phyloP scores from a whole-genome alignment of 306 rosid species.

The Pyrus betulifolia region DNA sequence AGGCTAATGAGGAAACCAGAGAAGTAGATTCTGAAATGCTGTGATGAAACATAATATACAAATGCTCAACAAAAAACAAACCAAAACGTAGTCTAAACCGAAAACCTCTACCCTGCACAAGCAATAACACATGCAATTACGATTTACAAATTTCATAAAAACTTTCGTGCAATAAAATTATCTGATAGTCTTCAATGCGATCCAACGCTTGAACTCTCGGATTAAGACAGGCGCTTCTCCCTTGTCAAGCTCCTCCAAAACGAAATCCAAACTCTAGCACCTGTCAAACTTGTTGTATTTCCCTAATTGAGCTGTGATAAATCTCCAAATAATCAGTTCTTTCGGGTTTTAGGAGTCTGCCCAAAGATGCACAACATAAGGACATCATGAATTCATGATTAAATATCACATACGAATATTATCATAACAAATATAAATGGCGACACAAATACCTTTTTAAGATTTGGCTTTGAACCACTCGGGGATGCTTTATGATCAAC shows the following conservation, averaged over 20 bases:
- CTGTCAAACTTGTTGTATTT: slow-evolving; percentile 22
- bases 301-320: slow-evolving; percentile 30
- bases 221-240: slow-evolving; percentile 16
- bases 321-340: slow-evolving; percentile 30
- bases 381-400: background rate
- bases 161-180: slow-evolving; percentile 21
- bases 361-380: background rate
- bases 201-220: slow-evolving; percentile 7
- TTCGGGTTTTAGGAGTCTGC: slow-evolving; percentile 61
- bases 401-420: background rate
- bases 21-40: background rate
- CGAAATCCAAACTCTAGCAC: slow-evolving; percentile 20
- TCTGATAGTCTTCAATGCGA: slow-evolving; percentile 18
- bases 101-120: slow-evolving; percentile 35
- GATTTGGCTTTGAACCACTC: slow-evolving; percentile 32
- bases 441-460: slow-evolving; percentile 47
- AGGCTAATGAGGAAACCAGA: background rate
- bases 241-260: slow-evolving; percentile 29
- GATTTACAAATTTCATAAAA: slow-evolving; percentile 29
- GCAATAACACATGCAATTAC: slow-evolving; percentile 22
- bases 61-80: slow-evolving; percentile 6
- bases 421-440: background rate
- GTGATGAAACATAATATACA: slow-evolving; percentile 8
- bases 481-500: slow-evolving; percentile 32
- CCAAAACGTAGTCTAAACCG: slow-evolving; percentile 29